These are phyloP conservation scores for Pseudocercospora fuligena DNA, from an alignment of 2,329 filamentous ascomycete species.

Conservation along the genomic window DNA sequence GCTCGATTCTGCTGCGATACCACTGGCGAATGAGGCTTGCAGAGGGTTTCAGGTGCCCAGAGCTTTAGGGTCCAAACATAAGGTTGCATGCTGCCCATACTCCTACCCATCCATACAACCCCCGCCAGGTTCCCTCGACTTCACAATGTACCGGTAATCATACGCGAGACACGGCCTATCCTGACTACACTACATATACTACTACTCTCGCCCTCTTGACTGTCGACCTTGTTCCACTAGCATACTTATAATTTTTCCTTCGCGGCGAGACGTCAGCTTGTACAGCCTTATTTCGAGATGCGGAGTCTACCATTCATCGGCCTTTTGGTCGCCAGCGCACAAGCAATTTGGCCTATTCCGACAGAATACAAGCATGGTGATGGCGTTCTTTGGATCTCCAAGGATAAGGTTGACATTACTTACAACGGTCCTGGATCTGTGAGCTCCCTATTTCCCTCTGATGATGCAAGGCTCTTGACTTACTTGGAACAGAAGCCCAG, in stretches of 20 bases:
- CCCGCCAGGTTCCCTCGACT: slow-evolving; percentile 12
- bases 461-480: slow-evolving; percentile 22
- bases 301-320: slow-evolving; percentile 20
- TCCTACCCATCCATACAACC: slow-evolving; percentile 4
- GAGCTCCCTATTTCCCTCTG: slow-evolving; percentile 20
- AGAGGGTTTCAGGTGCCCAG: slow-evolving; percentile 9
- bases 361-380: slow-evolving; percentile 45
- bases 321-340: slow-evolving; percentile 29
- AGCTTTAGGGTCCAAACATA: slow-evolving; percentile 11
- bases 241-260: background rate
- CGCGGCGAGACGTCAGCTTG: background rate
- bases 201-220: background rate
- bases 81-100: slow-evolving; percentile 11
- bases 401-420: slow-evolving; percentile 44
- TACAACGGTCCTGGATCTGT: slow-evolving; percentile 35
- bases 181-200: background rate
- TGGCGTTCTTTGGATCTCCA: slow-evolving; percentile 47
- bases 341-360: slow-evolving; percentile 53
- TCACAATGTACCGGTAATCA: slow-evolving; percentile 17
- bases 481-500: slow-evolving; percentile 19
- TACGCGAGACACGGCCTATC: slow-evolving; percentile 3
- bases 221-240: background rate
- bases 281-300: slow-evolving; percentile 3
- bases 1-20: slow-evolving; percentile 8
- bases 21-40: slow-evolving; percentile 17